Percentiles rank a stretch among this genome's conserved stretches.
Conservation (phyloP, 83 land plant genomes). For the Picea engelmannii region DNA sequence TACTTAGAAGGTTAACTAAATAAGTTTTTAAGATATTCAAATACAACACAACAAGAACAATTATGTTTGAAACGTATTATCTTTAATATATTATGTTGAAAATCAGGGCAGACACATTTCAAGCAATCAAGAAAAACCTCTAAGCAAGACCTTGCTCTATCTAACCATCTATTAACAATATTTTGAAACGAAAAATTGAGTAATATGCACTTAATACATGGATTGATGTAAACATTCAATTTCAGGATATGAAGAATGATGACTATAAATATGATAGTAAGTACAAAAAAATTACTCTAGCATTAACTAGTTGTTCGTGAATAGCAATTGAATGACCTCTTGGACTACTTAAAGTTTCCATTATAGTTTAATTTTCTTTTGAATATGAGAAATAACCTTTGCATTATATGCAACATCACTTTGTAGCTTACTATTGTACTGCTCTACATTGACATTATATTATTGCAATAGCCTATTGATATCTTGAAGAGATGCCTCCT, state of each 20-base stretch:
- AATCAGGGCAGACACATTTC: not conserved
- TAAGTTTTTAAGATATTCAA: no score
- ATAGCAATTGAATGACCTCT: constrained; percentile 39
- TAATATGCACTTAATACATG: not conserved
- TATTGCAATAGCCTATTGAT: constrained; percentile 31
- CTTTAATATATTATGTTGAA: not conserved
- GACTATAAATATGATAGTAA: not conserved
- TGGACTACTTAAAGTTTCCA: constrained; percentile 51
- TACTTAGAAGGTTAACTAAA: no score
- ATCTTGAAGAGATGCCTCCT: constrained; percentile 27
- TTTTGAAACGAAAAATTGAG: not conserved
- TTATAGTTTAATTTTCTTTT: constrained; percentile 58
- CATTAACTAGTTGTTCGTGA: constrained; percentile 44
- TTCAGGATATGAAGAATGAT: not conserved
- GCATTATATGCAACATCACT: constrained; percentile 18
- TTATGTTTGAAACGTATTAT: no score
- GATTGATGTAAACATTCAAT: no score
- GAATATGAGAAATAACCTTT: constrained; percentile 24
- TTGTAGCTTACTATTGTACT: constrained; percentile 29
- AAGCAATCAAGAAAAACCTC: not conserved
- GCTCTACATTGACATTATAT: constrained; percentile 28
- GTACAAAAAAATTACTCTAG: constrained; percentile 27
- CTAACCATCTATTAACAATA: not conserved
- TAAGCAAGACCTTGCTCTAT: not conserved
- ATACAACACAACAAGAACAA: no score